A percentile compares a stretch with the other conserved stretches of the same genome.
Conservation (phyloP, 768 basidiomycete species). For the Lactifluus hygrophoroides region DNA sequence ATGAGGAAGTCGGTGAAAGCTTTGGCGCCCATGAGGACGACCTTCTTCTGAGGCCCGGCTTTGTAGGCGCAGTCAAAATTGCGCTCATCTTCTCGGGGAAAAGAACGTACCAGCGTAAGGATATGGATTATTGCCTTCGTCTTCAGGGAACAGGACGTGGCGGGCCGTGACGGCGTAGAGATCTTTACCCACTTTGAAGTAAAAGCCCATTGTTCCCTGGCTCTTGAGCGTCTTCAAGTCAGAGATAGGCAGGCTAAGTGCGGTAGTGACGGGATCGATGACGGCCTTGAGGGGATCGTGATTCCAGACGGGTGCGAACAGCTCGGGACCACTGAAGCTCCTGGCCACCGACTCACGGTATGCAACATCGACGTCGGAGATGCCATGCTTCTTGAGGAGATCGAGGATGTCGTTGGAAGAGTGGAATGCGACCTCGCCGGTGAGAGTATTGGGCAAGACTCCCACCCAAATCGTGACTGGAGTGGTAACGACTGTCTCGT, state of each 20-base stretch:
- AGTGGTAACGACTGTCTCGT: constrained; percentile 17
- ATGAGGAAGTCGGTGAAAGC: background rate
- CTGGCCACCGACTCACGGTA: constrained; percentile 23
- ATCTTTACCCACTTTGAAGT: constrained; percentile 26
- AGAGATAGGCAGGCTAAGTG: constrained; percentile 25
- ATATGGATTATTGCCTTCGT: background rate
- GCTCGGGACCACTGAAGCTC: constrained; percentile 18
- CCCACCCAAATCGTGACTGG: background rate
- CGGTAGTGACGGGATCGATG: constrained; percentile 31
- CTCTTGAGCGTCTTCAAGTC: constrained; percentile 23
- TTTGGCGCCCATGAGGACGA: background rate
- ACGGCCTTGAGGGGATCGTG: constrained; percentile 27
- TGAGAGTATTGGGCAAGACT: constrained; percentile 23
- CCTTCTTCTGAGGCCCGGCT: background rate
- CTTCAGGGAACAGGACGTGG: constrained; percentile 19
- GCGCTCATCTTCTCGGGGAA: background rate
- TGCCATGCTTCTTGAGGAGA: constrained; percentile 16
- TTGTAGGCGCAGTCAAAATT: background rate
- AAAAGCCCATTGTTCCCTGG: constrained; percentile 34
- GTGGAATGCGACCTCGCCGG: constrained; percentile 19
- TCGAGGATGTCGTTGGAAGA: constrained; percentile 19
- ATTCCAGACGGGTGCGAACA: constrained; percentile 21
- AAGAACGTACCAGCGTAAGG: constrained; percentile 10
- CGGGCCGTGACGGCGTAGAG: constrained; percentile 31
- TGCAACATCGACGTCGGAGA: constrained; percentile 22